Evolutionary conservation across 2,329 filamentous ascomycete genomes (phyloP), one percentile per base, ranked within the genome.

Genomic region (Fusarium sp.): DNA sequence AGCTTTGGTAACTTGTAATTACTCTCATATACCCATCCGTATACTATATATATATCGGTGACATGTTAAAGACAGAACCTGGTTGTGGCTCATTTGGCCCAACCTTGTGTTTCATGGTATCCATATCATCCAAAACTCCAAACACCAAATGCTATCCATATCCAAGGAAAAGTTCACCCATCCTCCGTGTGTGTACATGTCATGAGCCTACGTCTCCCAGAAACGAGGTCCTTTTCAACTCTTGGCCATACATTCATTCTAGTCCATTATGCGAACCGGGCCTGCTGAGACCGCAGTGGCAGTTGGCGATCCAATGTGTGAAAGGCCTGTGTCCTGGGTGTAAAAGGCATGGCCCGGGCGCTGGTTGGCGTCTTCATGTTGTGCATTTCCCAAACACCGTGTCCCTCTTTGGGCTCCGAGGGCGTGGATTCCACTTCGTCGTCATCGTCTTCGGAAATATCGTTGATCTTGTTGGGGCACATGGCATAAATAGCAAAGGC

Each of bases 261-360:
- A 34, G 27, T n/a, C 47, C 3, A 62, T 64, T 35, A 78, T 34
- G 57, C 63, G 18, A 54, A 76, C 42, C 74, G 72, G n/a, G 56
- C 58, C 42, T 77, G 77, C 40, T 84, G 77, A 29, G 81, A 75
- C 62, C 88, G 84, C 57, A 90, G 79, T 4, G 90, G 89, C 67
- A 91, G 79, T 76, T 88, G 88, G 65, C 89, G 83, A 71, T 92
- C 89, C 57, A 92, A 83, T 14, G 88, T 87, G 77, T 93, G 87
- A 79, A 93, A 93, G 1, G 92, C 92, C 80, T 89, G 87, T 18
- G 92, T 93, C 73, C 92, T 82, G 7, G 91, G 92, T 8, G 91
- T 93, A 72, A 87, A 93, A 0, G 89, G 89, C 72, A 85, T 73
- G 16, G 75, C 73, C 37, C 72, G 74, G 27, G 64, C 74, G 13